A percentile compares a stretch with the other conserved stretches of the same genome.
Conservation (phyloP, 768 basidiomycete species). For the Auricularia cornea region DNA sequence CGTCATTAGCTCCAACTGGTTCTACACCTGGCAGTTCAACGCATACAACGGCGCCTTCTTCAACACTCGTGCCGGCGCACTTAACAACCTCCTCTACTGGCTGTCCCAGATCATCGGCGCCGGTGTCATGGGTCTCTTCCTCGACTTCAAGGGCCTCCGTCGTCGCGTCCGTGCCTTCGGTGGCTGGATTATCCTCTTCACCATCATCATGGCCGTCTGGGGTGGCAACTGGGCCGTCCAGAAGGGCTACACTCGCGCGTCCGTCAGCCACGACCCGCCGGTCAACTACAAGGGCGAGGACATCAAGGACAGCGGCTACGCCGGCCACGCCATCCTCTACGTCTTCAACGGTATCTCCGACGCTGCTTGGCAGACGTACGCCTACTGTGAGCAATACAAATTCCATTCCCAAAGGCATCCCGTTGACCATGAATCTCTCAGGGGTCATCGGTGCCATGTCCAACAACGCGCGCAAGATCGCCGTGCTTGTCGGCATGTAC, state of each 20-base stretch:
- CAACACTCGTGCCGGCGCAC: slow-evolving; percentile 65
- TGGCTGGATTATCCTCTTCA: slow-evolving; percentile 55
- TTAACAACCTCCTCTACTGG: slow-evolving; percentile 80
- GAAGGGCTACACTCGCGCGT: slow-evolving; percentile 49
- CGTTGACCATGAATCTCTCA: not conserved
- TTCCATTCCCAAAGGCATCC: not conserved
- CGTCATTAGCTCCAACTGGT: slow-evolving; percentile 17
- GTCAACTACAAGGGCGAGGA: slow-evolving; percentile 41
- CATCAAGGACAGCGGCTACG: slow-evolving; percentile 46
- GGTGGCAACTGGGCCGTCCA: slow-evolving; percentile 47
- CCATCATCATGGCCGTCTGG: slow-evolving; percentile 64
- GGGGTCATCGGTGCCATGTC: slow-evolving; percentile 57
- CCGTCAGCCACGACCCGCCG: slow-evolving; percentile 15
- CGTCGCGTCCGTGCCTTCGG: slow-evolving; percentile 64
- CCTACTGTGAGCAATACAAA: slow-evolving; percentile 39
- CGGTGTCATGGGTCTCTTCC: slow-evolving; percentile 55
- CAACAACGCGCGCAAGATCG: slow-evolving; percentile 71
- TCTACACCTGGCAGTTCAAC: slow-evolving; percentile 83
- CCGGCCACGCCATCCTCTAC: slow-evolving; percentile 51
- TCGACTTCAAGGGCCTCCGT: slow-evolving; percentile 47
- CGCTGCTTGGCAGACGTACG: slow-evolving; percentile 77
- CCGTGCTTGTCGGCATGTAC: slow-evolving; percentile 70
- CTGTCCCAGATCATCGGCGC: slow-evolving; percentile 70
- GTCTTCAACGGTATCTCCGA: slow-evolving; percentile 70
- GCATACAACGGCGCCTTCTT: slow-evolving; percentile 71